Conservation (phyloP, 2,329 filamentous ascomycete genomes). For the Venturia oleaginea region DNA sequence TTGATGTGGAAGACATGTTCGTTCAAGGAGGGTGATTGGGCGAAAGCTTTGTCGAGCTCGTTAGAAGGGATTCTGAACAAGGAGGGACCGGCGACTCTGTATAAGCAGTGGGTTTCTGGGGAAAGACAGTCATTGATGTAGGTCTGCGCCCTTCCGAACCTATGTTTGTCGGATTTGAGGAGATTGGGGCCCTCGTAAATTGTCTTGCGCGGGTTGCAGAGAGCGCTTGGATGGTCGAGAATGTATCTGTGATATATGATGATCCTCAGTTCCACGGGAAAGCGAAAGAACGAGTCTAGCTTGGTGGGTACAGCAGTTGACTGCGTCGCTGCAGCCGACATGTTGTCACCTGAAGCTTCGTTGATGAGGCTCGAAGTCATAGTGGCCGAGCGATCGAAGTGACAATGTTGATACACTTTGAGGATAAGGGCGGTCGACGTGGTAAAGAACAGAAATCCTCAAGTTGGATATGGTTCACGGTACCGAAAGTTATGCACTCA, state of each 20-base stretch:
- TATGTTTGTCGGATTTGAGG: not conserved
- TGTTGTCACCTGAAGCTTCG: not conserved
- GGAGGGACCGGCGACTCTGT: not conserved
- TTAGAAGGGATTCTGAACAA: not conserved
- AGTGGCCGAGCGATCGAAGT: too few species aligned
- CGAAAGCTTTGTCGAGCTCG: not conserved
- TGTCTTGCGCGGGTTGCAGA: not conserved
- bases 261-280: not conserved
- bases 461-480: too few species aligned
- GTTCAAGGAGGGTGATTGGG: not conserved
- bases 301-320: not conserved
- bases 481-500: too few species aligned
- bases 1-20: not conserved
- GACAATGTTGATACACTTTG: not conserved
- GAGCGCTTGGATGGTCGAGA: not conserved
- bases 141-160: not conserved
- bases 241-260: not conserved
- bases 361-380: not conserved
- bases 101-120: not conserved
- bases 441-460: too few species aligned
- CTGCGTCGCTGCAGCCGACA: not conserved
- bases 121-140: not conserved
- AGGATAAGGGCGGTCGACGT: too few species aligned
- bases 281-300: not conserved
- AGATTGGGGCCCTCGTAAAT: not conserved